A percentile compares a stretch with the other conserved stretches of the same genome.
phyloP scores from a whole-genome alignment of 306 rosid species.

The Quillaja saponaria region DNA sequence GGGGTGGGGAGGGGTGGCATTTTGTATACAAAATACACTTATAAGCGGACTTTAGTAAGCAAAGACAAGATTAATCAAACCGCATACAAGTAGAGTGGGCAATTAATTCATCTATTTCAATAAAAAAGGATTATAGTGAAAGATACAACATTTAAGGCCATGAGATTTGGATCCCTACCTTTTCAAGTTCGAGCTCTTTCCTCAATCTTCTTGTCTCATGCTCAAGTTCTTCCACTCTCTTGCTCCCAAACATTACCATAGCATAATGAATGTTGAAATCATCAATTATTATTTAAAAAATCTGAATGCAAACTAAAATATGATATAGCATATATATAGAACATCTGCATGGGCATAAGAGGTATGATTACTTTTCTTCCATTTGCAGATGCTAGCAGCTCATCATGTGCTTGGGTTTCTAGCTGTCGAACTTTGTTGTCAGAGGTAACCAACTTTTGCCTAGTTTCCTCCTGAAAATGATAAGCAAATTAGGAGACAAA shows the following conservation, averaged over 20 bases:
- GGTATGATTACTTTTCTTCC: slow-evolving; percentile 51
- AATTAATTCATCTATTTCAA: not conserved
- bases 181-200: slow-evolving; percentile 85
- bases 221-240: slow-evolving; percentile 79
- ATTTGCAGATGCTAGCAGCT: slow-evolving; percentile 62
- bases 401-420: slow-evolving; percentile 69
- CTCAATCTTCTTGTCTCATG: slow-evolving; percentile 54
- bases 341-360: slow-evolving; percentile 1
- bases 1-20: no score
- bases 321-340: slow-evolving; percentile 5
- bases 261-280: slow-evolving; percentile 25
- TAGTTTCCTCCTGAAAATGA: slow-evolving; percentile 74
- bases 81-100: not conserved
- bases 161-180: slow-evolving; percentile 62
- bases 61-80: slow-evolving; percentile 11
- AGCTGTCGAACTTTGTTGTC: slow-evolving; percentile 86
- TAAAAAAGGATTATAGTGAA: slow-evolving; percentile 4
- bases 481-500: slow-evolving; percentile 30
- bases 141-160: slow-evolving; percentile 12
- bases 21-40: no score
- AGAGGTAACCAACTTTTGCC: slow-evolving; percentile 77
- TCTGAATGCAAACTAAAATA: slow-evolving; percentile 26
- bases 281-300: slow-evolving; percentile 32
- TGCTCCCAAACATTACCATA: slow-evolving; percentile 44
- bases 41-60: not conserved